Percentiles rank a stretch among this genome's conserved stretches.
These are phyloP conservation scores for Aspergillus pseudotamarii DNA, from an alignment of 2,329 filamentous ascomycete genomes.

Conservation along the genomic window DNA sequence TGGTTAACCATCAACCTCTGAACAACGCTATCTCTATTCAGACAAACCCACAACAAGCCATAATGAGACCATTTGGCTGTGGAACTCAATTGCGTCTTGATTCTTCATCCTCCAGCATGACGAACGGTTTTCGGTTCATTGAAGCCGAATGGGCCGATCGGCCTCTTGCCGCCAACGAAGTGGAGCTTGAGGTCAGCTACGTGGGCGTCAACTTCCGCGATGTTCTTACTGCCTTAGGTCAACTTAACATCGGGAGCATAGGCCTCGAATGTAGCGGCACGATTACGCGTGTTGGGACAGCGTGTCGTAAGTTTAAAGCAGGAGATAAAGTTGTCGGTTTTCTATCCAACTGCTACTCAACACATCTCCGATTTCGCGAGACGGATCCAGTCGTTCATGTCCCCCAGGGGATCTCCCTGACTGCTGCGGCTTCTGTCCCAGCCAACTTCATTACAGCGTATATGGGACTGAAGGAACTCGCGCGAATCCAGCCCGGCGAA, in stretches of 20 bases:
- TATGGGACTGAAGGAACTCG: neutral
- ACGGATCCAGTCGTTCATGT: neutral
- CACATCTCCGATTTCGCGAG: neutral
- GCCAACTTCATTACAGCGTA: neutral
- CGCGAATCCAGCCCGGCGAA: conserved; percentile 15
- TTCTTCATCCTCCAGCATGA: neutral
- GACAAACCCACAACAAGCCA: neutral
- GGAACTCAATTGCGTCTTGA: neutral
- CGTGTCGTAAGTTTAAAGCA: neutral
- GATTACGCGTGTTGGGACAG: conserved; percentile 2
- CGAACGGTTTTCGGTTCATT: neutral
- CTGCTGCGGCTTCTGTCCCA: neutral
- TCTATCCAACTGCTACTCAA: neutral
- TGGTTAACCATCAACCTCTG: neutral
- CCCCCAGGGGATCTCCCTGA: neutral
- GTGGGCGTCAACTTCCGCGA: conserved; percentile 14
- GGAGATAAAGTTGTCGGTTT: neutral
- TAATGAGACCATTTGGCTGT: neutral
- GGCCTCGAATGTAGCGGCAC: conserved; percentile 1
- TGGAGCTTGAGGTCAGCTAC: conserved; percentile 4
- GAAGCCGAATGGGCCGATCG: neutral
- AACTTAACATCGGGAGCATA: neutral
- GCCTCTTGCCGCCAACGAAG: neutral
- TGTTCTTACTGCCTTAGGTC: conserved; percentile 1
- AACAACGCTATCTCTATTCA: neutral